Conservation (phyloP, 345 rosid species). For the Citrus hindsii region DNA sequence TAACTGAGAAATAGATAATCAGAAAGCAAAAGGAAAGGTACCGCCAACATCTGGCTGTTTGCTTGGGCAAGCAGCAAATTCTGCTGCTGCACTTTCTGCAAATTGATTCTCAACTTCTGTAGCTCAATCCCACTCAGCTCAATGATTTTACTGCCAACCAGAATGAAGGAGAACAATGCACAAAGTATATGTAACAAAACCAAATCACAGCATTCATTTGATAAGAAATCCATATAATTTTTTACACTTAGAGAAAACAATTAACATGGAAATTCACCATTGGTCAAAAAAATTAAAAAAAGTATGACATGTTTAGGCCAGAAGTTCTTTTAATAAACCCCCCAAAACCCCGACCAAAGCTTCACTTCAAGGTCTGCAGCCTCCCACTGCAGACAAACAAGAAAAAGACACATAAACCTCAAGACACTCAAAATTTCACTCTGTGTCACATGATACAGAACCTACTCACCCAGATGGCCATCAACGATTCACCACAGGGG, state of each 20-base stretch:
- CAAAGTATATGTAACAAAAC: constrained; percentile 5
- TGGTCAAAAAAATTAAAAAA: background rate
- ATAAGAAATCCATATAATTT: background rate
- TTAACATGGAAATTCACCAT: background rate
- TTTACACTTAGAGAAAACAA: background rate
- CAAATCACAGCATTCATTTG: constrained; percentile 1
- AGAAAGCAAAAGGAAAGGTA: constrained; percentile 19
- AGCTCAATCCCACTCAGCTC: constrained; percentile 50
- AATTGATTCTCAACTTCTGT: constrained; percentile 46
- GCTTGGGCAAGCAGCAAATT: constrained; percentile 61
- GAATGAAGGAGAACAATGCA: constrained; percentile 6
- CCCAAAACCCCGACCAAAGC: background rate
- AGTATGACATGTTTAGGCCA: background rate
- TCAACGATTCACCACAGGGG: background rate
- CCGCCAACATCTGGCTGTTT: constrained; percentile 60
- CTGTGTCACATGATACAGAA: background rate
- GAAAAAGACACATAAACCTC: background rate
- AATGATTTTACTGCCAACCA: constrained; percentile 45
- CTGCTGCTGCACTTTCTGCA: constrained; percentile 59
- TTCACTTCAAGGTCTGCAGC: background rate
- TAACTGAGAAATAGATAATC: constrained; percentile 10
- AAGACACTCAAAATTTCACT: background rate
- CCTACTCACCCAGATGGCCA: background rate
- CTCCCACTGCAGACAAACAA: background rate
- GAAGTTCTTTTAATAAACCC: background rate